Base-by-base conservation (phyloP, 345 rosid genomes). In the Geranium brycei region DNA sequence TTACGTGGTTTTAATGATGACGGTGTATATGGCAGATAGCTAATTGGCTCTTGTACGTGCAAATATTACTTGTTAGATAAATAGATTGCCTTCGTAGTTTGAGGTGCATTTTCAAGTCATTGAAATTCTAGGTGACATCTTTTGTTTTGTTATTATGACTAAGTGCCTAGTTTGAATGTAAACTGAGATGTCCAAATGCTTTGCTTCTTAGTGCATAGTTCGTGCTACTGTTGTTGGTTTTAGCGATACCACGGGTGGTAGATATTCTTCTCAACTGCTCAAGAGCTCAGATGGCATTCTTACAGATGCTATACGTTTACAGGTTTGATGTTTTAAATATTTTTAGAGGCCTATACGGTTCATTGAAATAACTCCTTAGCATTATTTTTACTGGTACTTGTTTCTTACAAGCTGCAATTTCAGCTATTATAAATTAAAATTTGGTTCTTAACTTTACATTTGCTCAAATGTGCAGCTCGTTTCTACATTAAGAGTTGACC, bases 261-360 rank as follows among this genome's bases (percentile, higher is more conserved):
- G 66, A 23, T 62, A 76, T 73, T 68, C 76, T 71, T 60, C 74
- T 73, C 71, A 75, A 35, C 60, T 81, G 70, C 79, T 72, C 65
- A 77, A 76, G 80, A 73, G 73, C 73, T 76, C 75, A 57, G 75
- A 64, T 31, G 71, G 67, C 47, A 69, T 71, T 76, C 86, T 89
- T 57, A 81, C 95, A 7, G 93, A 87, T 80, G 91, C 95, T 75
- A 71, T 83, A 64, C 74, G 77, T 64, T 77, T 91, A 76, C 91
- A 85, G 91, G 98, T 91, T 73, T 73, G 70, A 68, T 66, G 31
- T 71, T 69, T 23, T 69, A 47, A 18, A 66, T 31, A 59, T 62
- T 31, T 55, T 47, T 60, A 62, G 18, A 32, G 12, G 17, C 6
- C 60, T 56, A 23, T 64, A 19, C 15, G 12, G 19, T 58, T 40